Percentiles rank a stretch among this genome's conserved stretches.
Conservation (phyloP, 192 early-diverging fungal genomes). For the Backusella tarrabulga region DNA sequence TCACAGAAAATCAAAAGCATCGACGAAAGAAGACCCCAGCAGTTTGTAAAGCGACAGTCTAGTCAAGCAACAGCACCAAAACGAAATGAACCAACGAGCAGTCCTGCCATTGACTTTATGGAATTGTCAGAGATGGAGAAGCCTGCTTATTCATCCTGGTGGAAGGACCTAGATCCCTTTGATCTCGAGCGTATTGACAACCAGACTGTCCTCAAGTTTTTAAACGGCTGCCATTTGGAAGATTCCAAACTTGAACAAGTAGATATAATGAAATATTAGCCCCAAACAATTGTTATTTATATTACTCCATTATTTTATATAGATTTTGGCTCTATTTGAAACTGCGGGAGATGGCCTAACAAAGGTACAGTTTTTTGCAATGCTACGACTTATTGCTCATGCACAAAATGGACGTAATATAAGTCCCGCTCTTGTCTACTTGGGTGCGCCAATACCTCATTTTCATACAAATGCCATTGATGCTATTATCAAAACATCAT, state of each 20-base stretch:
- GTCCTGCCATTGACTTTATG: neutral
- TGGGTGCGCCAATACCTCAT: constrained; percentile 20
- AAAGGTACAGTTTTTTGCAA: constrained; percentile 27
- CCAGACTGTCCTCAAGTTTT: constrained; percentile 15
- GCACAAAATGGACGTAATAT: constrained; percentile 25
- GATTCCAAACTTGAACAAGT: constrained; percentile 22
- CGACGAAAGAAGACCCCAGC: constrained; percentile 23
- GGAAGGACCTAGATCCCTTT: constrained; percentile 28
- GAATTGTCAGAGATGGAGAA: neutral
- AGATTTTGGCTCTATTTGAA: constrained; percentile 31
- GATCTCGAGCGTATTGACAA: constrained; percentile 13
- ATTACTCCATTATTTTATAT: neutral
- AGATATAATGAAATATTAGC: neutral
- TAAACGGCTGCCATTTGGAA: constrained; percentile 17
- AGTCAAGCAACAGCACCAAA: neutral
- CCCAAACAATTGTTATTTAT: neutral
- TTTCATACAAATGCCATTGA: constrained; percentile 21
- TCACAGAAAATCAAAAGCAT: neutral
- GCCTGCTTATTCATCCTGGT: constrained; percentile 13
- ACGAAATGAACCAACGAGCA: neutral
- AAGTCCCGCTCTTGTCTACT: neutral
- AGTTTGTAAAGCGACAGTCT: constrained; percentile 23
- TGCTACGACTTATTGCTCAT: constrained; percentile 31
- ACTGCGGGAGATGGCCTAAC: constrained; percentile 15
- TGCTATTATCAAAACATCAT: constrained; percentile 7